Percentiles rank a stretch among this genome's conserved stretches.
Evolutionary conservation across 2,329 filamentous ascomycete species (phyloP).

Genomic region (Pseudonectria foliicola): DNA sequence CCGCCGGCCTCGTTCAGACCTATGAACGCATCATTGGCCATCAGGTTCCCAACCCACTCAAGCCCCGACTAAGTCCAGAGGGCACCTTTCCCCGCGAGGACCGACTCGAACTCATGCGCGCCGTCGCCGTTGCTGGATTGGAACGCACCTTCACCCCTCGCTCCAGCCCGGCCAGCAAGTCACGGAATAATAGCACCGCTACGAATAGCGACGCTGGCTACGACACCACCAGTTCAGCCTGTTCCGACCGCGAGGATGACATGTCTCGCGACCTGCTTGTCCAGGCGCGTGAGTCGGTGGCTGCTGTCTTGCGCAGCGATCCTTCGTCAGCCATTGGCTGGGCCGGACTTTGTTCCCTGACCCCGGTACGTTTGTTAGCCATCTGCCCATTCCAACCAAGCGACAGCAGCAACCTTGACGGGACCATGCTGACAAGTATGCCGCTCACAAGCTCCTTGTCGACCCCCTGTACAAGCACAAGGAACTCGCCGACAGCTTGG

Average conservation of each 20-base stretch:
- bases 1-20: conserved; percentile 25
- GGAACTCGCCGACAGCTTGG: conserved; percentile 23
- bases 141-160: conserved; percentile 22
- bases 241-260: conserved; percentile 11
- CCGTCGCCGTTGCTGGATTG: conserved; percentile 24
- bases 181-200: no score
- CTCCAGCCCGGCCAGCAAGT: conserved; percentile 13
- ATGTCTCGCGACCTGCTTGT: conserved; percentile 23
- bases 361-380: conserved; percentile 23
- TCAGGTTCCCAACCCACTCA: conserved; percentile 26
- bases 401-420: not conserved
- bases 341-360: conserved; percentile 30
- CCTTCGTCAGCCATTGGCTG: conserved; percentile 26
- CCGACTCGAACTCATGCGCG: conserved; percentile 22
- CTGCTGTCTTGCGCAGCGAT: conserved; percentile 18
- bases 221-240: no score
- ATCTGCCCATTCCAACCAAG: not conserved
- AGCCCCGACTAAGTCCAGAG: conserved; percentile 19
- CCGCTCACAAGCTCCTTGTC: conserved; percentile 24
- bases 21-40: conserved; percentile 31
- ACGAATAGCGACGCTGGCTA: no score
- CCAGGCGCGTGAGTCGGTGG: conserved; percentile 20
- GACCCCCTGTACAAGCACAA: conserved; percentile 28
- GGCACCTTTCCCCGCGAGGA: conserved; percentile 17
- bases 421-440: conserved; percentile 1